These are phyloP conservation scores for Boletus sp. DNA, from an alignment of 1,284 basidiomycete species.

Conservation along the genomic window DNA sequence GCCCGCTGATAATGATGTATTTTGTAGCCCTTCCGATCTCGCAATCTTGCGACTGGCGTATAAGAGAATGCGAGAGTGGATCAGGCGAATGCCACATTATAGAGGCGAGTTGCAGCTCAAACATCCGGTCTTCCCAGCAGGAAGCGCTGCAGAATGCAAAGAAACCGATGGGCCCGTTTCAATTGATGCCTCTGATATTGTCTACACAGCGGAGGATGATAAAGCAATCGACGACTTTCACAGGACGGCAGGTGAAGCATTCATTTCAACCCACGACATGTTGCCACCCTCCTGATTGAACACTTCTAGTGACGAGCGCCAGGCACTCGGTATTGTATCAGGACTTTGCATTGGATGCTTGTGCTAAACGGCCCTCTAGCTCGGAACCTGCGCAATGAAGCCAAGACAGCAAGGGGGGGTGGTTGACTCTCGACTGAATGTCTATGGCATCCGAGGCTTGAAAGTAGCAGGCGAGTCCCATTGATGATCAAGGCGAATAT, in stretches of 20 bases:
- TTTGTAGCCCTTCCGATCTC: conserved; percentile 49
- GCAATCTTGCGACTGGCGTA: conserved; percentile 51
- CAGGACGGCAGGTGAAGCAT: conserved; percentile 27
- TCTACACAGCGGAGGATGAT: conserved; percentile 56
- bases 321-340: conserved; percentile 51
- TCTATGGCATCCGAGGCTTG: conserved; percentile 56
- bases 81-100: conserved; percentile 52
- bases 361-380: conserved; percentile 30
- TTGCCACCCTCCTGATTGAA: conserved; percentile 1
- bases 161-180: conserved; percentile 36
- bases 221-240: conserved; percentile 46
- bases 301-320: conserved; percentile 31
- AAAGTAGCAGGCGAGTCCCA: conserved; percentile 47
- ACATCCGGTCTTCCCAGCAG: conserved; percentile 49
- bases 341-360: not conserved
- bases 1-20: conserved; percentile 2
- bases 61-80: conserved; percentile 55
- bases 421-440: conserved; percentile 56
- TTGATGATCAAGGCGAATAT: not conserved
- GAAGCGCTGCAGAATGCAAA: conserved; percentile 40
- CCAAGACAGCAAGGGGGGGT: conserved; percentile 53
- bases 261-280: not conserved
- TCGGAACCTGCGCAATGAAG: conserved; percentile 69
- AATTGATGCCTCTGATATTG: conserved; percentile 43
- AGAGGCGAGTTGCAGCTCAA: conserved; percentile 46